A percentile compares a stretch with the other conserved stretches of the same genome.
These are phyloP conservation scores for Biancaea sappan DNA, from an alignment of 306 rosid species.

Conservation along the genomic window DNA sequence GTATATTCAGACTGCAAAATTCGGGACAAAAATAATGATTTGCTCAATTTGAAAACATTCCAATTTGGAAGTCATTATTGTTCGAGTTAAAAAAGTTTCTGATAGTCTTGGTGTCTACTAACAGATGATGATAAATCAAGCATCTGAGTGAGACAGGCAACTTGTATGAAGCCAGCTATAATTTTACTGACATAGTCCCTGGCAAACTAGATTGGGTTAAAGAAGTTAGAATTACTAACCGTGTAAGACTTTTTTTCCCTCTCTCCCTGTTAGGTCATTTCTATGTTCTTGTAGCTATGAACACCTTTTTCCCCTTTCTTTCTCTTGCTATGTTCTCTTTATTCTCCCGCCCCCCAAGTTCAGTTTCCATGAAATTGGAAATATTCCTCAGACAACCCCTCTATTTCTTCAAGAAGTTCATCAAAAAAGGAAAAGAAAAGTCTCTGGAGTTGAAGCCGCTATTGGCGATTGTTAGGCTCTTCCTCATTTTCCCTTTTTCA, in stretches of 20 bases:
- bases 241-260: neutral
- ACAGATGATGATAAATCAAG: constrained; percentile 17
- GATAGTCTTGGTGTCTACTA: constrained; percentile 3
- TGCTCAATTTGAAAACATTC: constrained; percentile 14
- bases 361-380: constrained; percentile 27
- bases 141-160: constrained; percentile 14
- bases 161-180: constrained; percentile 16
- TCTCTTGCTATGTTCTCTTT: constrained; percentile 3
- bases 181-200: neutral
- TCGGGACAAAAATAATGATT: constrained; percentile 15
- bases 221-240: neutral
- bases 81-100: constrained; percentile 8
- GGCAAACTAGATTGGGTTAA: constrained; percentile 10
- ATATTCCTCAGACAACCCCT: neutral
- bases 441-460: constrained; percentile 27
- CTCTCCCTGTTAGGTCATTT: constrained; percentile 25
- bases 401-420: neutral
- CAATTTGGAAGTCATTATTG: neutral
- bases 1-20: constrained; percentile 30
- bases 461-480: constrained; percentile 9
- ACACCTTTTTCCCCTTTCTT: neutral
- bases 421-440: neutral
- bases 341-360: constrained; percentile 2
- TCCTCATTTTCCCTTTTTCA: neutral
- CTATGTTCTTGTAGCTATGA: constrained; percentile 30